Base-by-base conservation (phyloP, 306 rosid genomes). In the Quercus mongolica region DNA sequence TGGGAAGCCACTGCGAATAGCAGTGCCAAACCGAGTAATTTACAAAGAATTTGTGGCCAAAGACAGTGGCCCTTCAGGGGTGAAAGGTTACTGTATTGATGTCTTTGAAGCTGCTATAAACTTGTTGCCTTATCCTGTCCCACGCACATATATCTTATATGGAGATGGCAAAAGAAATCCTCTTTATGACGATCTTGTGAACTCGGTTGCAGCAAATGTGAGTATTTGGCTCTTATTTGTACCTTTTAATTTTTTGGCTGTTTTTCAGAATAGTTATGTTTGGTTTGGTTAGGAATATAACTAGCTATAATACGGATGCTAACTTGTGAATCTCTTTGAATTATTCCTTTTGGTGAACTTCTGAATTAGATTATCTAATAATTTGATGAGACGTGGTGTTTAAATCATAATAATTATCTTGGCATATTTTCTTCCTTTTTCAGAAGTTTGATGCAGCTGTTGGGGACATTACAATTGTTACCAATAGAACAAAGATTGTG, bases 381-480 rank as follows among this genome's bases (percentile, higher is more conserved):
- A 13, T 3, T 64, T 54, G 12, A 62, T 80, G 19, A 19, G 57
- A 46, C 44, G 69, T 33, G 71, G 72, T 15, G 54, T 73, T 73
- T 35, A 67, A 75, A 78, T 71, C 70, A 23, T 82, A 41, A 38
- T 69, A n/a, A 23, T 71, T 54, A 58, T 79, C 74, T 63, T 69
- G 57, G 81, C 79, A 51, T 80, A 28, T 33, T 76, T 17, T 4
- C 76, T 75, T 82, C 51, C 3, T 81, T 83, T 75, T 80, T 78
- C 89, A 94, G 97, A 90, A 76, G 15, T 91, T 62, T 73, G 98
- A 94, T 89, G 98, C 98, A 57, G 91, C 79, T 69, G 90, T 94
- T 71, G 98, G 97, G 57, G 98, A 94, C 85, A 75, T 94, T 73
- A 87, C 97, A 56, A 94, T 94, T 82, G 88, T 89, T 62, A 94